phyloP scores from a whole-genome alignment of 148 eudicot genomes.

The Suaeda aralocaspica region DNA sequence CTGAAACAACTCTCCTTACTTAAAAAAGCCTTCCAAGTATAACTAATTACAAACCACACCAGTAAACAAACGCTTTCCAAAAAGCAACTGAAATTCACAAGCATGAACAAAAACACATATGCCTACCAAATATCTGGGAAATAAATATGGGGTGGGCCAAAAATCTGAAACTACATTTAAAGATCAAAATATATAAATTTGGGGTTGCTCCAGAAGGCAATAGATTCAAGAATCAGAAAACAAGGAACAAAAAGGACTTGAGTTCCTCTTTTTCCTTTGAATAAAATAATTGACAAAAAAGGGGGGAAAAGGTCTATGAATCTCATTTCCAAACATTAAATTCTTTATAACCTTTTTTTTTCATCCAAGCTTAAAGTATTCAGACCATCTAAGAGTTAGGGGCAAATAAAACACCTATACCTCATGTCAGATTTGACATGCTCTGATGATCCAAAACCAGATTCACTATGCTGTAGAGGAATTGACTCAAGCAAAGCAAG shows the following conservation, averaged over 20 bases:
- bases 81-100: neutral
- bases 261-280: too few relatives aligned
- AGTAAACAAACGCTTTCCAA: neutral
- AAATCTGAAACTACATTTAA: too few relatives aligned
- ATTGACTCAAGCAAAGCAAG: conserved; percentile 82
- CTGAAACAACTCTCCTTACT: neutral
- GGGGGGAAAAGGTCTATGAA: too few relatives aligned
- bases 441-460: conserved; percentile 52
- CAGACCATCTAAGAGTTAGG: neutral
- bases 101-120: neutral
- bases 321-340: too few relatives aligned
- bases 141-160: neutral
- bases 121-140: neutral
- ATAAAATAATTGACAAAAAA: too few relatives aligned
- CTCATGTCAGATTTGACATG: conserved; percentile 57
- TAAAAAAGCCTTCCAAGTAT: neutral
- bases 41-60: neutral
- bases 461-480: conserved; percentile 57
- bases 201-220: too few relatives aligned
- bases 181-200: too few relatives aligned
- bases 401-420: conserved; percentile 30
- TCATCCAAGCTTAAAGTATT: too few relatives aligned
- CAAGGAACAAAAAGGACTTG: too few relatives aligned
- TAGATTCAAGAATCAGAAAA: too few relatives aligned
- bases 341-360: too few relatives aligned